Conservation (phyloP, 208 protist genomes). For the Leishmania braziliensis region DNA sequence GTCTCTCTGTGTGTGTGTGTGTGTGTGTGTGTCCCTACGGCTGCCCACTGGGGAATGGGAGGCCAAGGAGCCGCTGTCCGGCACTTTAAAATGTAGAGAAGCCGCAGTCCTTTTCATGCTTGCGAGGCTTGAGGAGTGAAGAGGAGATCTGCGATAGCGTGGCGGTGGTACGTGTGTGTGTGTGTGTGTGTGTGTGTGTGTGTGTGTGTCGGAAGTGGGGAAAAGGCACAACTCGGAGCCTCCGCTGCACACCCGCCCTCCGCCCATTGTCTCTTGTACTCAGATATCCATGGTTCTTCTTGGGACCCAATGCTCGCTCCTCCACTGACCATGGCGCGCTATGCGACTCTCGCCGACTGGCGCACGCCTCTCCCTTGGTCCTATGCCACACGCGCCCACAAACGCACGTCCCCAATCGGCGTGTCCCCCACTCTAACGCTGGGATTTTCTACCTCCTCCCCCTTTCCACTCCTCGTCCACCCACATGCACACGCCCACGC, state of each 20-base stretch:
- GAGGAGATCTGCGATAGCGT: background rate
- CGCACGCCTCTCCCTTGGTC: background rate
- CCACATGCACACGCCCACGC: constrained; percentile 2
- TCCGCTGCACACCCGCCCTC: background rate
- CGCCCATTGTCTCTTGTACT: background rate
- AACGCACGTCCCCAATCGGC: background rate
- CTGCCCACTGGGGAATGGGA: background rate
- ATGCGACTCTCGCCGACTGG: background rate
- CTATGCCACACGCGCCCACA: background rate
- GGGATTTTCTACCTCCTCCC: background rate
- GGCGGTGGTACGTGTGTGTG: background rate
- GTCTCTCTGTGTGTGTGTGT: background rate
- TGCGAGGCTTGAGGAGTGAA: background rate
- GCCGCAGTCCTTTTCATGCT: background rate
- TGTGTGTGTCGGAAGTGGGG: background rate
- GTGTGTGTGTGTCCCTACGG: background rate
- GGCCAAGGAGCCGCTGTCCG: background rate
- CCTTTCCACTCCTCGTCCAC: background rate
- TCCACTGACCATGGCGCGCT: background rate
- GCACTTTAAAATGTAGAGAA: too few species aligned
- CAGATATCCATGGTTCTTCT: background rate
- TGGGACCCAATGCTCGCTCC: background rate
- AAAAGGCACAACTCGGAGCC: background rate
- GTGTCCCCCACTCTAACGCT: background rate
- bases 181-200: background rate